Evolutionary conservation across 352 stramenopile genomes (phyloP), one percentile per base, ranked within the genome.

Genomic region (Phytophthora capsici): DNA sequence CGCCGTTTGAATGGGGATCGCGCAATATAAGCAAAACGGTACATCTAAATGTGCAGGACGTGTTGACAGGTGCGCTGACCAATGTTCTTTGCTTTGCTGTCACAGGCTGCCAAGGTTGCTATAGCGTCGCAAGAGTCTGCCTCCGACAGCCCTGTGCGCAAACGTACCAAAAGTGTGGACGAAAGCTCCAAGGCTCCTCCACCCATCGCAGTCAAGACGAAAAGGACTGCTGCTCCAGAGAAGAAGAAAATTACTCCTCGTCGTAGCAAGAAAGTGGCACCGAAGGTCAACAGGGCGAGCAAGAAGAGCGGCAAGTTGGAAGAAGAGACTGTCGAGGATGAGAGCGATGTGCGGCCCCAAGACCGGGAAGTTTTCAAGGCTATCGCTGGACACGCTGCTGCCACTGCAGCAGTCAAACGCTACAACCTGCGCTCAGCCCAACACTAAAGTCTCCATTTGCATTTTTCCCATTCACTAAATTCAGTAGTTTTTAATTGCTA

Each of bases 291-390:
- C 14, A 64, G 56, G 30, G 64, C 14, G 46, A 48, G n/a, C 23
- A 62, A 65, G 25, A 55, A 45, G 30, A 40, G 54, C 20, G 17
- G 37, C 3, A 55, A 75, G 14, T 41, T 48, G 3, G 38, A 62
- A 6, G 41, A 67, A 3, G 32, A 58, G 4, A 28, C 30, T 20
- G 65, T 34, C 28, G 28, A 70, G 1, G 7, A 34, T 6, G 50
- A 44, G 3, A 49, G 56, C 12, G 69, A 80, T 37, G 69, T 76
- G 16, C 75, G 59, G 4, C 57, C 78, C 10, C 74, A 84, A 36
- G 71, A 80, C 28, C 83, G 86, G 63, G 69, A 84, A 16, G 84
- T 83, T 3, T 76, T 77, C 9, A 82, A 78, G 22, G 86, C 86
- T 2, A 64, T 92, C 10, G 83, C 70, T 7, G 82, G 80, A 8